phyloP scores from a whole-genome alignment of 2,329 filamentous ascomycete species.

The Camillea tinctor region DNA sequence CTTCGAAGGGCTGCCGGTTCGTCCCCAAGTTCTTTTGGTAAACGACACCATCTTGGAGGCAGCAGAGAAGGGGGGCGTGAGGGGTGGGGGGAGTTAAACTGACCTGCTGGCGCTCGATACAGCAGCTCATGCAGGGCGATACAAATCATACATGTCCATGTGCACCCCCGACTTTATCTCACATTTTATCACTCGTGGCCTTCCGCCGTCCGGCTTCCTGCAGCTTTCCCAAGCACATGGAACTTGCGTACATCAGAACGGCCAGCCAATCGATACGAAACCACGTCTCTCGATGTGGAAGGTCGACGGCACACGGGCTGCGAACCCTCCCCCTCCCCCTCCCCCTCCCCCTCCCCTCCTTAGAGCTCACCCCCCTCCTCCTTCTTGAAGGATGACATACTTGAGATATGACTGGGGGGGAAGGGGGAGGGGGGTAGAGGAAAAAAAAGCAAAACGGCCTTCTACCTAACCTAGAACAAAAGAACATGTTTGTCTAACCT shows the following conservation, averaged over 20 bases:
- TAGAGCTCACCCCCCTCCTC: too few relatives aligned
- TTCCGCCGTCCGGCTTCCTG: not conserved
- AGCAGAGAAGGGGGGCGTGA: too few relatives aligned
- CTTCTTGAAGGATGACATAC: not conserved
- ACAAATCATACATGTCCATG: not conserved
- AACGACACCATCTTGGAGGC: not conserved
- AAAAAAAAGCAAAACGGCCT: not conserved
- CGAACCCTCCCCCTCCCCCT: not conserved
- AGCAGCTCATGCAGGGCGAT: not conserved
- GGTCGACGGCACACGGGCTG: not conserved
- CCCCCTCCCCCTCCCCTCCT: too few relatives aligned
- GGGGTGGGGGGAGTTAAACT: too few relatives aligned
- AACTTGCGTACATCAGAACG: not conserved
- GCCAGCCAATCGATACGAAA: not conserved
- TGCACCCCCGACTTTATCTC: not conserved
- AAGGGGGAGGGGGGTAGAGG: too few relatives aligned
- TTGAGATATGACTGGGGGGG: not conserved
- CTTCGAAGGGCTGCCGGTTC: too few relatives aligned
- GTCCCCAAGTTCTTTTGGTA: not conserved
- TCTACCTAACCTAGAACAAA: not conserved
- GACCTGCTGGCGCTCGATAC: not conserved
- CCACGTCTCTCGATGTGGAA: not conserved
- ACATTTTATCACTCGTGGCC: not conserved
- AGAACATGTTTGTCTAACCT: not conserved
- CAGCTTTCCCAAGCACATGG: not conserved